These are phyloP conservation scores for Cryphonectria radicalis DNA, from an alignment of 2,329 filamentous ascomycete species.

Conservation along the genomic window DNA sequence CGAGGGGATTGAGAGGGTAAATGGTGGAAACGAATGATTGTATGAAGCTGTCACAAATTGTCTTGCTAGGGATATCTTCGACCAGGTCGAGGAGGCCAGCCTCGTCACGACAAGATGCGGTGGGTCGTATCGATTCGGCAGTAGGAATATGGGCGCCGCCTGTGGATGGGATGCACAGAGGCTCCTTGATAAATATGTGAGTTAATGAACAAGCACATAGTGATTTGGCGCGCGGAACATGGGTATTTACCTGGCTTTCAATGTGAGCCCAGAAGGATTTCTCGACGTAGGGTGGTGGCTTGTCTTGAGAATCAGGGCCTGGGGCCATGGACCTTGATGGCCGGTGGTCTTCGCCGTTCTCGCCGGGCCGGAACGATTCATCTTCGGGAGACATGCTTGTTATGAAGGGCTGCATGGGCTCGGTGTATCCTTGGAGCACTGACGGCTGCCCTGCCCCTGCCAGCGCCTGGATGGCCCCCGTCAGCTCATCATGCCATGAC, in stretches of 20 bases:
- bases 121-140: not conserved
- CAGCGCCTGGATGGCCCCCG: not conserved
- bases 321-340: not conserved
- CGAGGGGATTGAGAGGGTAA: not conserved
- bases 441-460: not conserved
- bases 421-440: not conserved
- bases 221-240: not conserved
- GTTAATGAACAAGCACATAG: not conserved
- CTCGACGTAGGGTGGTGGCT: not conserved
- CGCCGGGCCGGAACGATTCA: not conserved
- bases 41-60: not conserved
- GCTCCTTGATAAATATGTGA: not conserved
- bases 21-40: not conserved
- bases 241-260: not conserved
- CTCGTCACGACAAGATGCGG: not conserved
- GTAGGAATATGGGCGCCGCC: not conserved
- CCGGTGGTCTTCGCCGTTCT: not conserved
- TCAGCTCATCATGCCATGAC: not conserved
- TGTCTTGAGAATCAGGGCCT: not conserved
- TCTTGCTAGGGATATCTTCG: not conserved
- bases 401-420: not conserved
- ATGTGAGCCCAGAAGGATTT: conserved; percentile 1
- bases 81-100: not conserved
- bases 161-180: not conserved
- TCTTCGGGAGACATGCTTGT: not conserved